Percentiles rank a stretch among this genome's conserved stretches.
Evolutionary conservation across 2,329 filamentous ascomycete species (phyloP).

Genomic region (Colletotrichum sp.): DNA sequence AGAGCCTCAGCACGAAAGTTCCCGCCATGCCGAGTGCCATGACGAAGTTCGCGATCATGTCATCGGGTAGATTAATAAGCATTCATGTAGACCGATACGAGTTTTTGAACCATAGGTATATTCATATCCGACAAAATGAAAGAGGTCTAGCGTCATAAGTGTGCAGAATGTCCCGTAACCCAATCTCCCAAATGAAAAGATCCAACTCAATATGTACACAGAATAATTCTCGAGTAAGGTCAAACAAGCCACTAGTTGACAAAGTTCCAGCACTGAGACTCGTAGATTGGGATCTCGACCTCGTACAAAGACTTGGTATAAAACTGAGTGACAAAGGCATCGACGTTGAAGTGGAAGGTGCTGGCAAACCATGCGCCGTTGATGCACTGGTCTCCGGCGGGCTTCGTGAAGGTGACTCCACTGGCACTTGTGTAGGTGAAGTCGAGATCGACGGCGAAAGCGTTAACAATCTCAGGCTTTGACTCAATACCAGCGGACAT

Average conservation of each 20-base stretch:
- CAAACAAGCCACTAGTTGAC: background rate
- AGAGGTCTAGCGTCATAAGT: background rate
- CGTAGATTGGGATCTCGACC: slow-evolving; percentile 11
- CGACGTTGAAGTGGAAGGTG: slow-evolving; percentile 17
- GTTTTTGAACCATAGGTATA: background rate
- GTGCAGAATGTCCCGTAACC: background rate
- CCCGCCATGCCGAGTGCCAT: background rate
- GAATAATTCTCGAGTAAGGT: background rate
- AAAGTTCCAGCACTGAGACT: slow-evolving; percentile 23
- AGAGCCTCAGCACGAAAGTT: background rate
- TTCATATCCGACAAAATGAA: background rate
- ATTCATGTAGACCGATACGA: background rate
- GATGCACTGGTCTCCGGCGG: background rate
- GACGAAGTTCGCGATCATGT: background rate
- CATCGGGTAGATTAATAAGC: background rate
- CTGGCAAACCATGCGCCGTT: slow-evolving; percentile 24
- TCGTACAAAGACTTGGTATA: slow-evolving; percentile 19
- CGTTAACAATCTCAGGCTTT: slow-evolving; percentile 39
- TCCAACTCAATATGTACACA: background rate
- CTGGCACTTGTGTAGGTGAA: slow-evolving; percentile 9
- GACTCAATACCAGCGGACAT: slow-evolving; percentile 41
- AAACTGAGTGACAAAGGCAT: slow-evolving; percentile 15
- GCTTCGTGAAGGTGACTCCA: slow-evolving; percentile 7
- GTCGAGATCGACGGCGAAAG: slow-evolving; percentile 37
- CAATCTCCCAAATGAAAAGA: background rate